Evolutionary conservation across 73 alveolate genomes (phyloP).

Genomic region (Paramecium bursaria): DNA sequence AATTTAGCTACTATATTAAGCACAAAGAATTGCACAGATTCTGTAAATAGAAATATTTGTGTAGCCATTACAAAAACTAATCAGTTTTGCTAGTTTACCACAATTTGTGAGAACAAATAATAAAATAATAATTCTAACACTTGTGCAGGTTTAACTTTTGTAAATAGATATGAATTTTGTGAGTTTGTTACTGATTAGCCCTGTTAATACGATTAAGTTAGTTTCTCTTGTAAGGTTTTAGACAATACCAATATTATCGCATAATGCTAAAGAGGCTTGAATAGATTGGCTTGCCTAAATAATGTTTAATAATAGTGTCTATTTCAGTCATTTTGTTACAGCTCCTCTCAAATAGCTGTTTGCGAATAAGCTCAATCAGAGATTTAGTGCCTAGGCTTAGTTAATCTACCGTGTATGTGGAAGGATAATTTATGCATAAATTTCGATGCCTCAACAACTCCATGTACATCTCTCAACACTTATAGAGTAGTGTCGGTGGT

Average conservation of each 20-base stretch:
- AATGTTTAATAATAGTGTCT: conserved; percentile 3
- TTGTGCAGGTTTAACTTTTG: conserved; percentile 1
- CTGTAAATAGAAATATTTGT: not conserved
- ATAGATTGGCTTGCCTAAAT: conserved; percentile 23
- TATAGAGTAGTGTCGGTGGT: not conserved
- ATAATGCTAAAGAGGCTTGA: conserved; percentile 19
- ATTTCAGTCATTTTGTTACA: not conserved
- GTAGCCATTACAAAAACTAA: not conserved
- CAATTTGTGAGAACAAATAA: not conserved
- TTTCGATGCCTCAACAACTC: not conserved
- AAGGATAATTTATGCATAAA: conserved; percentile 3
- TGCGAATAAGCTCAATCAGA: not conserved
- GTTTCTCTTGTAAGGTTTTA: not conserved
- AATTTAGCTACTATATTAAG: not conserved
- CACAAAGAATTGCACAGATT: not conserved
- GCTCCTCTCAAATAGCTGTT: conserved; percentile 1
- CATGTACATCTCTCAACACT: conserved; percentile 4
- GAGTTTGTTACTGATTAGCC: conserved; percentile 45
- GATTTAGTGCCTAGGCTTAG: not conserved
- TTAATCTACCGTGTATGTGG: not conserved
- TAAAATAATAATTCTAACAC: not conserved
- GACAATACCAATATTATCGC: not conserved
- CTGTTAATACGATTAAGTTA: conserved; percentile 9
- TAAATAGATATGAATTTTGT: conserved; percentile 44
- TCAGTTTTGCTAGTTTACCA: not conserved